A percentile compares a stretch with the other conserved stretches of the same genome.
phyloP scores from a whole-genome alignment of 169 alveolate species.

The Eimeria praecox region DNA sequence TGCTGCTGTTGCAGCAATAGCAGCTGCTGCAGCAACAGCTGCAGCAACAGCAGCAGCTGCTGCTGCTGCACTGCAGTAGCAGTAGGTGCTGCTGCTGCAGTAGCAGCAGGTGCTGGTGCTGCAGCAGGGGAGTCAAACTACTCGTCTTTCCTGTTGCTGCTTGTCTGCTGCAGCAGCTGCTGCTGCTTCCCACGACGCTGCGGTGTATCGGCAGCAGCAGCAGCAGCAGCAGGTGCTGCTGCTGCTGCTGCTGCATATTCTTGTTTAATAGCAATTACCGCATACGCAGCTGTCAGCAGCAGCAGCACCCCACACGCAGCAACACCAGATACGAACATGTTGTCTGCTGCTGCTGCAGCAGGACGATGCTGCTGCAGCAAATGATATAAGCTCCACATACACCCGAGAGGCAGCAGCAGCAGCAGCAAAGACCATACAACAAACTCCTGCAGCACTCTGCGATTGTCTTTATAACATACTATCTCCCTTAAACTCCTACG shows the following conservation, averaged over 20 bases:
- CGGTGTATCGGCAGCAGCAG: not conserved
- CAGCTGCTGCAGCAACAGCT: conserved; percentile 35
- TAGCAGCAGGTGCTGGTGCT: conserved; percentile 17
- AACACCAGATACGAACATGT: conserved; percentile 12
- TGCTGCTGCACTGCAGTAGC: conserved; percentile 11
- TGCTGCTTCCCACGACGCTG: not conserved
- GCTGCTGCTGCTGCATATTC: conserved; percentile 54
- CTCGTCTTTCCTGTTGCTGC: not conserved
- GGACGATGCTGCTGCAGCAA: conserved; percentile 50
- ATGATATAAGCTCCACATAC: not conserved
- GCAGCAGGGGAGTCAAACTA: not conserved
- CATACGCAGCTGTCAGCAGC: conserved; percentile 24
- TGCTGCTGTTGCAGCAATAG: not conserved
- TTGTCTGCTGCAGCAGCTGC: not conserved
- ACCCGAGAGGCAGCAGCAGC: conserved; percentile 47
- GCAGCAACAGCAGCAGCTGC: conserved; percentile 32
- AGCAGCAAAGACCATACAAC: conserved; percentile 19
- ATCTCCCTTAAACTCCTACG: conserved; percentile 4
- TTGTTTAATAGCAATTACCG: conserved; percentile 20
- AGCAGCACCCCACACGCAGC: conserved; percentile 15
- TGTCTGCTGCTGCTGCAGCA: conserved; percentile 61
- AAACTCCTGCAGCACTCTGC: not conserved
- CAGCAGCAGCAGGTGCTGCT: not conserved
- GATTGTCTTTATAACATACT: not conserved
- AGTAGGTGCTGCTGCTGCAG: not conserved